Conservation (phyloP, 495 filamentous ascomycete species). For the Xylaria grammica region DNA sequence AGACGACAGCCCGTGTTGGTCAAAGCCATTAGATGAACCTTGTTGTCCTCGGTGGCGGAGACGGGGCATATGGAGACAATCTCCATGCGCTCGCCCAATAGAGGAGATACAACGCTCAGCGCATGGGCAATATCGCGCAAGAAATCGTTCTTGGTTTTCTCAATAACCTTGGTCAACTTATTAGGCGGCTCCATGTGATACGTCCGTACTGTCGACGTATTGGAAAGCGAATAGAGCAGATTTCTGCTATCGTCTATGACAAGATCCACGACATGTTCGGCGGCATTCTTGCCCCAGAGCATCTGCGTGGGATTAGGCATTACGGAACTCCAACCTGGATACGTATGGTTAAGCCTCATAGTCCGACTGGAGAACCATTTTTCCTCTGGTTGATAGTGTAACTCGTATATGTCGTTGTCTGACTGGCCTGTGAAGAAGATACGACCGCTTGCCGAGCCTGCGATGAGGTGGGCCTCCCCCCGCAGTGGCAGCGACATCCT, state of each 20-base stretch:
- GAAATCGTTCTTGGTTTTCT: conserved; percentile 59
- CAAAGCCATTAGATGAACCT: conserved; percentile 86
- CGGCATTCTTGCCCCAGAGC: conserved; percentile 37
- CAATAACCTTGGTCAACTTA: conserved; percentile 58
- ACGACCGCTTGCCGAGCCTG: conserved; percentile 78
- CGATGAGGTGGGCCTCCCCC: conserved; percentile 76
- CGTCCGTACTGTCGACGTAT: conserved; percentile 79
- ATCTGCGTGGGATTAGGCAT: conserved; percentile 56
- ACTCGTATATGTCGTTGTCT: conserved; percentile 87
- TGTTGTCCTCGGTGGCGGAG: conserved; percentile 75
- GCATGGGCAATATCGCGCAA: conserved; percentile 77
- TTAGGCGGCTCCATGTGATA: conserved; percentile 72
- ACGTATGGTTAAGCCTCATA: conserved; percentile 83
- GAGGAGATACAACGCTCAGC: conserved; percentile 64
- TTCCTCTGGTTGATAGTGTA: conserved; percentile 95
- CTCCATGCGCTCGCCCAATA: conserved; percentile 67
- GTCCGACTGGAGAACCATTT: conserved; percentile 89
- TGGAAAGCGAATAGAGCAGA: conserved; percentile 89
- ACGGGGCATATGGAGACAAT: conserved; percentile 88
- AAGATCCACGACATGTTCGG: conserved; percentile 74
- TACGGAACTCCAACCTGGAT: conserved; percentile 73
- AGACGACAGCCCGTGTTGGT: conserved; percentile 90
- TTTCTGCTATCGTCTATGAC: conserved; percentile 85
- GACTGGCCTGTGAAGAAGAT: conserved; percentile 87
- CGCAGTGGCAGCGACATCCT: conserved; percentile 76